Evolutionary conservation across 257 asterid genomes (phyloP).

Genomic region (Anisodus acutangulus): DNA sequence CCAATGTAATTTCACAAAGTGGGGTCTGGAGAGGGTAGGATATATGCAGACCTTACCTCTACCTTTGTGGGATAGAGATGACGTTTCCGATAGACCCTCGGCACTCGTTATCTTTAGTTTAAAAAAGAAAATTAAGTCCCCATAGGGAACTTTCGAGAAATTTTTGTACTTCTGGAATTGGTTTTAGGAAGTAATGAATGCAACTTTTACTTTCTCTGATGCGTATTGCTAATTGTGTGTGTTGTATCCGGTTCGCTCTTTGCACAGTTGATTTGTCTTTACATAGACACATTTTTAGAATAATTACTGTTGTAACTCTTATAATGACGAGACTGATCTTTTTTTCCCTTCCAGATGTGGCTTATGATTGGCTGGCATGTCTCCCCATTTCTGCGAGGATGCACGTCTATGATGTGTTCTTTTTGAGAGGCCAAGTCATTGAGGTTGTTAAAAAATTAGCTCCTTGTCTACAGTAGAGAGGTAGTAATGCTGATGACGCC

Average conservation of each 20-base stretch:
- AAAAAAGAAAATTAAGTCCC: no score
- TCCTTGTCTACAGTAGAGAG: slow-evolving; percentile 73
- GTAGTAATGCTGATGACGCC: slow-evolving; percentile 46
- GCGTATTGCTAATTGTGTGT: neutral
- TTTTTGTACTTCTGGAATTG: neutral
- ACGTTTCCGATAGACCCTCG: no score
- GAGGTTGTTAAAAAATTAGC: slow-evolving; percentile 69
- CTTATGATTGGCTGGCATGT: slow-evolving; percentile 83
- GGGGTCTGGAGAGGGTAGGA: no score
- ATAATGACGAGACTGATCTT: slow-evolving; percentile 32
- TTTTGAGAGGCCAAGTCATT: slow-evolving; percentile 59
- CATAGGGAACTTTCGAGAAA: no score
- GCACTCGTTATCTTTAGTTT: no score
- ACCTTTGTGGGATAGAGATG: no score
- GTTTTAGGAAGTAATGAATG: neutral
- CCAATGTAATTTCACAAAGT: no score
- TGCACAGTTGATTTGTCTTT: neutral
- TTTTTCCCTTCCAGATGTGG: slow-evolving; percentile 61
- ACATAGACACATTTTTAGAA: neutral
- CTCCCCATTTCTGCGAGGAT: slow-evolving; percentile 84
- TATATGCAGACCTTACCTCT: no score
- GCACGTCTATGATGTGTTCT: slow-evolving; percentile 76
- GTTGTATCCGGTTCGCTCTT: neutral
- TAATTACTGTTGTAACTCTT: slow-evolving; percentile 17
- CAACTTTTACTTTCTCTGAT: neutral